Conservation (phyloP, 257 asterid genomes). For the Orobanche coerulescens region DNA sequence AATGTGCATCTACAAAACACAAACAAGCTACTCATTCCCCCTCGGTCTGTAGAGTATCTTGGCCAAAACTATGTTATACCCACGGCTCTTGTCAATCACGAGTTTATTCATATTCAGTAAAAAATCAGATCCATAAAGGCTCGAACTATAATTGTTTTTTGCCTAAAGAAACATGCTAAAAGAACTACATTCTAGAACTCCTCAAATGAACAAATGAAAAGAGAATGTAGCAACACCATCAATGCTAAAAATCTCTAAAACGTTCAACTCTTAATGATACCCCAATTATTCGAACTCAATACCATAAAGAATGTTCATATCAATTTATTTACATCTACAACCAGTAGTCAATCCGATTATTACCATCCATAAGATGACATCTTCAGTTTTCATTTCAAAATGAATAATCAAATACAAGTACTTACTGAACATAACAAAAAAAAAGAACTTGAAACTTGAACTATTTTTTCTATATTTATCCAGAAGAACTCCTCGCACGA, state of each 20-base stretch:
- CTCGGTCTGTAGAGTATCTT: too few species aligned
- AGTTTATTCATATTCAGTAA: background rate
- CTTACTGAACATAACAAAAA: background rate
- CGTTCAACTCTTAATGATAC: too few species aligned
- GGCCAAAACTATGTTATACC: too few species aligned
- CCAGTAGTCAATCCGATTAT: background rate
- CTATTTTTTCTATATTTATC: background rate
- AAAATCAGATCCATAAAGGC: background rate
- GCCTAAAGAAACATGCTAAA: background rate
- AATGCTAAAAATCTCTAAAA: too few species aligned
- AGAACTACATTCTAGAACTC: slow-evolving; percentile 3
- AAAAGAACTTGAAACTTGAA: background rate
- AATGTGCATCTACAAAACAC: background rate
- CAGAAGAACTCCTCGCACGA: background rate
- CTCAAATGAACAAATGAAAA: background rate
- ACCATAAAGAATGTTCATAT: too few species aligned
- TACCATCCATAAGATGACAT: background rate
- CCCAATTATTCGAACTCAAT: too few species aligned
- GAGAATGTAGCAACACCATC: background rate
- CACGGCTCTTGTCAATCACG: background rate
- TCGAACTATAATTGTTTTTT: background rate
- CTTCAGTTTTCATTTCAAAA: background rate
- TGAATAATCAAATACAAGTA: background rate
- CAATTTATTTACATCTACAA: background rate
- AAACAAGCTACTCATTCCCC: slow-evolving; percentile 5